Percentiles rank a stretch among this genome's conserved stretches.
These are phyloP conservation scores for Alternaria panax DNA, from an alignment of 2,329 filamentous ascomycete species.

Conservation along the genomic window DNA sequence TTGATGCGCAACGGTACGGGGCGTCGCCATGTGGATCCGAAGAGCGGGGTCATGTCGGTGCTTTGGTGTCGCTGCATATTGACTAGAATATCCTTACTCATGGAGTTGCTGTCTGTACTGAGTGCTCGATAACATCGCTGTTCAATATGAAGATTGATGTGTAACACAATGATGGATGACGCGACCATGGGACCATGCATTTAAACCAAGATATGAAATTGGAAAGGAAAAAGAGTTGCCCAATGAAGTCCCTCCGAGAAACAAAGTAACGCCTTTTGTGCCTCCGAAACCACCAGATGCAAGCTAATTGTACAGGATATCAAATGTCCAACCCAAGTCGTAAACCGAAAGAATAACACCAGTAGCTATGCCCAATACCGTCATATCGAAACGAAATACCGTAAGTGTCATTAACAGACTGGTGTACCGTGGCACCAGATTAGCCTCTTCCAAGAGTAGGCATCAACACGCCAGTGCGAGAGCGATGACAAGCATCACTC, in stretches of 20 bases:
- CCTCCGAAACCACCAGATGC: conserved; percentile 4
- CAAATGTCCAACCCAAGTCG: conserved; percentile 35
- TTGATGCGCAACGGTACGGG: conserved; percentile 22
- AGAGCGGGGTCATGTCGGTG: conserved; percentile 21
- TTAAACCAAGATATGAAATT: neutral
- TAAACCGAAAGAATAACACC: conserved; percentile 24
- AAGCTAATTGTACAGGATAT: conserved; percentile 49
- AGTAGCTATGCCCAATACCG: conserved; percentile 26
- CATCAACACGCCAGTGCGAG: conserved; percentile 10
- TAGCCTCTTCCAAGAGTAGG: conserved; percentile 13
- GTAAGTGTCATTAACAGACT: conserved; percentile 20
- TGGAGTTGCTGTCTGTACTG: neutral
- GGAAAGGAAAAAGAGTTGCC: neutral
- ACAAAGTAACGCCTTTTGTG: neutral
- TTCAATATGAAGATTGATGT: neutral
- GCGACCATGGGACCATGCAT: neutral
- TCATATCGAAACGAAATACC: conserved; percentile 7
- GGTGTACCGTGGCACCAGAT: conserved; percentile 22
- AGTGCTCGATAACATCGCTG: neutral
- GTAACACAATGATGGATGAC: neutral
- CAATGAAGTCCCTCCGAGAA: neutral
- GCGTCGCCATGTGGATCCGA: conserved; percentile 8
- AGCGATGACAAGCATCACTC: neutral
- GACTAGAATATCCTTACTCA: conserved; percentile 4
- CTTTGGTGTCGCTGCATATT: neutral